A percentile compares a stretch with the other conserved stretches of the same genome.
These are phyloP conservation scores for Rubus parviflorus DNA, from an alignment of 306 rosid genomes.

Conservation along the genomic window DNA sequence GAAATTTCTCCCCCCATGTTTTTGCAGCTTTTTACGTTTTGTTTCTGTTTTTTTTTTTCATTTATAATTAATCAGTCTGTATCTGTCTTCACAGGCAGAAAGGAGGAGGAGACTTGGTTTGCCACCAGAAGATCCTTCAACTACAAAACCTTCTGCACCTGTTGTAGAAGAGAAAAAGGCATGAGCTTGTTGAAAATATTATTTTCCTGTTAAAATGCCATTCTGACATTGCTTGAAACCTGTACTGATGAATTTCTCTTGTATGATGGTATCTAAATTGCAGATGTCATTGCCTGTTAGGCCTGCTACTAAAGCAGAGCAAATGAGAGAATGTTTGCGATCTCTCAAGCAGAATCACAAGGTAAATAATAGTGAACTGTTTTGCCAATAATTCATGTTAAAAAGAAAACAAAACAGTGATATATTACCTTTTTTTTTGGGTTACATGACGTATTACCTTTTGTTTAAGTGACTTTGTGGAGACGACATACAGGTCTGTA, in stretches of 20 bases:
- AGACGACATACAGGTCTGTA: not conserved
- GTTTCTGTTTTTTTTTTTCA: not conserved
- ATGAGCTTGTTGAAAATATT: constrained; percentile 19
- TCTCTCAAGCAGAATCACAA: constrained; percentile 89
- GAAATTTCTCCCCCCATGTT: not conserved
- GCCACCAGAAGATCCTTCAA: constrained; percentile 78
- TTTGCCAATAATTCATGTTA: not conserved
- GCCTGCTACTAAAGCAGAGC: constrained; percentile 88
- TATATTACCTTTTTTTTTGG: not conserved
- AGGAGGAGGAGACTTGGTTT: constrained; percentile 89
- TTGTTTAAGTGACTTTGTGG: not conserved
- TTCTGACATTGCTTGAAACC: not conserved
- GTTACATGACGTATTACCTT: not conserved
- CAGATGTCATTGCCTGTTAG: constrained; percentile 74
- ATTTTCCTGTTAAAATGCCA: not conserved
- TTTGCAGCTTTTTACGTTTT: not conserved
- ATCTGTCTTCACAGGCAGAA: constrained; percentile 63
- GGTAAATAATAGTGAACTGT: constrained; percentile 51
- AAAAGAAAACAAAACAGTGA: not conserved
- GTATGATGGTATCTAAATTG: constrained; percentile 18
- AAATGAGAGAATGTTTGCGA: constrained; percentile 92
- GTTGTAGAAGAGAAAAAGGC: constrained; percentile 94
- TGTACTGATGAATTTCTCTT: constrained; percentile 13
- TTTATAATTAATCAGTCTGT: not conserved
- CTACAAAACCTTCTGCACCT: constrained; percentile 60